These are phyloP conservation scores for Mucor velutinosus DNA, from an alignment of 371 early-diverging fungal species.

Conservation along the genomic window DNA sequence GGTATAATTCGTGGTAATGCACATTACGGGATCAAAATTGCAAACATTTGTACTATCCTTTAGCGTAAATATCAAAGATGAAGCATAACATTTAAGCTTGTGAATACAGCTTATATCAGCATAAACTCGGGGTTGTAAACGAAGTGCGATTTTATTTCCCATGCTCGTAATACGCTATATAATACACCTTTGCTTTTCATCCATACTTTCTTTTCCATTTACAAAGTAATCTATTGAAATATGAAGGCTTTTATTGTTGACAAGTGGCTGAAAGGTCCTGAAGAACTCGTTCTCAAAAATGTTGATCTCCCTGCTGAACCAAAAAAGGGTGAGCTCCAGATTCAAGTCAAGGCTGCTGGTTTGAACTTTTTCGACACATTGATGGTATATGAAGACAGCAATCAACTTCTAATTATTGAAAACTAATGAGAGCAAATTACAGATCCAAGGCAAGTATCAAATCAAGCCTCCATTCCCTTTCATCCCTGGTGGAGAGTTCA, in stretches of 20 bases:
- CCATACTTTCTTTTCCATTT: neutral
- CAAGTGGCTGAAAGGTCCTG: slow-evolving; percentile 71
- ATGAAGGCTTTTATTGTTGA: slow-evolving; percentile 80
- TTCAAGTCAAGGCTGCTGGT: slow-evolving; percentile 75
- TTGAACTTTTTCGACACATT: slow-evolving; percentile 87
- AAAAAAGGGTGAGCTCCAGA: slow-evolving; percentile 64
- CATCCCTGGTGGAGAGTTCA: slow-evolving; percentile 78
- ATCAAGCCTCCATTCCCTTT: slow-evolving; percentile 82
- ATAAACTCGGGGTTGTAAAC: slow-evolving; percentile 2
- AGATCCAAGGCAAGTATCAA: slow-evolving; percentile 87
- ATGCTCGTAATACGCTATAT: slow-evolving; percentile 2
- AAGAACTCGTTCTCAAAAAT: slow-evolving; percentile 66
- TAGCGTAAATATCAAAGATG: neutral
- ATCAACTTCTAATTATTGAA: neutral
- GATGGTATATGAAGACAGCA: slow-evolving; percentile 48
- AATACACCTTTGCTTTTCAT: neutral
- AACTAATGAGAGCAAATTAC: neutral
- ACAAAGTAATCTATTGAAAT: slow-evolving; percentile 1
- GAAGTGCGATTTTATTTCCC: neutral
- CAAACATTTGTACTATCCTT: neutral
- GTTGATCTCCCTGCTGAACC: slow-evolving; percentile 60
- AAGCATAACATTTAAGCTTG: neutral
- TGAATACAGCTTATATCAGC: slow-evolving; percentile 7
- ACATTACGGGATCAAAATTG: neutral
- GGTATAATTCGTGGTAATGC: neutral